Percentiles rank a stretch among this genome's conserved stretches.
Conservation (phyloP, 495 filamentous ascomycete genomes). For the Neurospora sp. region DNA sequence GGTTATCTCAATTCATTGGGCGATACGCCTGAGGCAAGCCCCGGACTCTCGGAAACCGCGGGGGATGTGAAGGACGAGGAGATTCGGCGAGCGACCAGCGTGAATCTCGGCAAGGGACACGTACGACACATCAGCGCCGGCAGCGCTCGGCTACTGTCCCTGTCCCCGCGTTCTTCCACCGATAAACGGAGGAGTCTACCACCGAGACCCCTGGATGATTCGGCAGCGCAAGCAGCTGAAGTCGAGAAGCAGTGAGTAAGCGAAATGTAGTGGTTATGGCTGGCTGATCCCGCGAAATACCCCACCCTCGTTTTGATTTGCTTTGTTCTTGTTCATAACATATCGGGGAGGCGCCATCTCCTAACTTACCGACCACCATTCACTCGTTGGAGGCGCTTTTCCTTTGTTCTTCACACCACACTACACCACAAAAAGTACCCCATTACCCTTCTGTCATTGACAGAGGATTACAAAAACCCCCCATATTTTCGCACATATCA, state of each 20-base stretch:
- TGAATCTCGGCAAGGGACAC: constrained; percentile 53
- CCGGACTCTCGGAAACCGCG: constrained; percentile 3
- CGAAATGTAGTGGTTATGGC: neutral
- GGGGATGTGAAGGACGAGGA: constrained; percentile 29
- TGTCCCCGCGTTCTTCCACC: constrained; percentile 41
- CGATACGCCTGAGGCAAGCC: constrained; percentile 21
- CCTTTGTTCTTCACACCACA: neutral
- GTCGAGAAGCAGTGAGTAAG: neutral
- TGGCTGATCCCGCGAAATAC: neutral
- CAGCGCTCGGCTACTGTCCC: constrained; percentile 58
- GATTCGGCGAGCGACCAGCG: constrained; percentile 53
- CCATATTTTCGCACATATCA: neutral
- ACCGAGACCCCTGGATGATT: constrained; percentile 1
- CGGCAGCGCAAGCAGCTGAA: neutral
- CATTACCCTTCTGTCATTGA: neutral
- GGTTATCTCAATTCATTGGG: constrained; percentile 49
- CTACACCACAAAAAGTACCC: neutral
- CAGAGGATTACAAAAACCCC: neutral
- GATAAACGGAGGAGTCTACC: constrained; percentile 27
- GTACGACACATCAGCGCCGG: constrained; percentile 63
- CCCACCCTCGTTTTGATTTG: neutral
- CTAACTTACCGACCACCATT: neutral
- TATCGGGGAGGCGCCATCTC: neutral
- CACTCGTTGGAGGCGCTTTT: neutral
- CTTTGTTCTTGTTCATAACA: neutral